phyloP scores from a whole-genome alignment of 2,329 filamentous ascomycete species.

The Ceratocystis harringtonii region DNA sequence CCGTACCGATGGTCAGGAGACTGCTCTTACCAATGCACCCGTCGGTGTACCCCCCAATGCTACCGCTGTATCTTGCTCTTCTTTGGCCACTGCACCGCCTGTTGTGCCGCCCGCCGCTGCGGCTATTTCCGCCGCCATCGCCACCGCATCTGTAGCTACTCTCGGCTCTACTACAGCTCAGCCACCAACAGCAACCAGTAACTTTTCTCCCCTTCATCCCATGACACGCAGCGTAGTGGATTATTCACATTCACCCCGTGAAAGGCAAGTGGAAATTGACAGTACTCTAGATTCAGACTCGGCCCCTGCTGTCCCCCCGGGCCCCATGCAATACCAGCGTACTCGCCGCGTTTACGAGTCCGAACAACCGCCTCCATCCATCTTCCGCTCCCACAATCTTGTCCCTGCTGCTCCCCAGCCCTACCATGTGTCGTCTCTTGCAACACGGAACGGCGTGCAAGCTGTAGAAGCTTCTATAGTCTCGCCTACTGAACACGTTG shows the following conservation, averaged over 20 bases:
- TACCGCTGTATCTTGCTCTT: too few relatives aligned
- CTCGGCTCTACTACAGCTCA: conserved; percentile 8
- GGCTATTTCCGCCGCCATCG: not conserved
- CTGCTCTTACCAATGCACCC: not conserved
- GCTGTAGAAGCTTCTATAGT: conserved; percentile 10
- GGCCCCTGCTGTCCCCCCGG: not conserved
- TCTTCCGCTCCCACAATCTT: conserved; percentile 59
- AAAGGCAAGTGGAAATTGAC: conserved; percentile 14
- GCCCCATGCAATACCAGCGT: conserved; percentile 7
- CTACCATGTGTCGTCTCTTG: conserved; percentile 48
- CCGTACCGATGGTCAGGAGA: not conserved
- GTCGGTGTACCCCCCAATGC: not conserved
- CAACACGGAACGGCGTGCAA: conserved; percentile 20
- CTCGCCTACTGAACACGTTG: conserved; percentile 22
- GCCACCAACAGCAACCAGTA: conserved; percentile 14
- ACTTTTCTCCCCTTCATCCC: conserved; percentile 14
- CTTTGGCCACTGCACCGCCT: not conserved
- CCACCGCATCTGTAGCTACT: conserved; percentile 8
- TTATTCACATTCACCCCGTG: conserved; percentile 1
- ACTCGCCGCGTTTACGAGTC: conserved; percentile 11
- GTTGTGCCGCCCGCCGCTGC: not conserved
- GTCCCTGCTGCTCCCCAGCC: conserved; percentile 63
- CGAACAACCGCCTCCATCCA: conserved; percentile 33
- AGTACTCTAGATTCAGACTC: conserved; percentile 4
- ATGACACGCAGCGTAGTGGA: not conserved